These are phyloP conservation scores for Medicago arabica DNA, from an alignment of 306 rosid species.

Conservation along the genomic window DNA sequence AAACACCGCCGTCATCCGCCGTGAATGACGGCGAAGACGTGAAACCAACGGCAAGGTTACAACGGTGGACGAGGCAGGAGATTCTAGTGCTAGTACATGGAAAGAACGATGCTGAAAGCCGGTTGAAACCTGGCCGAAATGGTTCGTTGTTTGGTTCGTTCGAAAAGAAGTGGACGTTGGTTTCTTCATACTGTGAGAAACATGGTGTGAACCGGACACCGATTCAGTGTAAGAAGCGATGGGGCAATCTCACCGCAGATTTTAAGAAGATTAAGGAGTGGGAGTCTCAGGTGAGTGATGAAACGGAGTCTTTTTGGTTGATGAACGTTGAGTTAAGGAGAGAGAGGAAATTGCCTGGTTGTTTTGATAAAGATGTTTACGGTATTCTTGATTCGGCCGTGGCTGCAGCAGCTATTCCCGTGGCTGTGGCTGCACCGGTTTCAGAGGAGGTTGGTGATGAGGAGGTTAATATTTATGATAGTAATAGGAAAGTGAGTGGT, in stretches of 20 bases:
- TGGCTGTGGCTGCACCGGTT: background rate
- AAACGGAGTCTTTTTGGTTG: constrained; percentile 89
- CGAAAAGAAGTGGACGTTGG: constrained; percentile 96
- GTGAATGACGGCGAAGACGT: constrained; percentile 63
- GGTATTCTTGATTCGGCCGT: constrained; percentile 73
- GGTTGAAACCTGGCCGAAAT: constrained; percentile 62
- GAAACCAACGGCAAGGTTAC: constrained; percentile 74
- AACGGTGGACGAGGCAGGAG: constrained; percentile 97
- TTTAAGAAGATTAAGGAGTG: constrained; percentile 96
- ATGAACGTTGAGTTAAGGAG: constrained; percentile 94
- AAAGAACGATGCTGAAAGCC: constrained; percentile 78
- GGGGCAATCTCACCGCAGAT: constrained; percentile 98
- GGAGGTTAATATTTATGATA: constrained; percentile 59
- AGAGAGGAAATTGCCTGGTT: constrained; percentile 88
- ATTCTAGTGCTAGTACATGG: constrained; percentile 91
- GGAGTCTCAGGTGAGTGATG: constrained; percentile 77
- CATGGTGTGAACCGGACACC: constrained; percentile 96
- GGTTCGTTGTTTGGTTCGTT: constrained; percentile 65
- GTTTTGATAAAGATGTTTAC: constrained; percentile 85
- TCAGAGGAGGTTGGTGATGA: constrained; percentile 38
- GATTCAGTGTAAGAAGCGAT: constrained; percentile 96
- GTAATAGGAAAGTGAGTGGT: constrained; percentile 58
- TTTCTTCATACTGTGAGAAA: constrained; percentile 77
- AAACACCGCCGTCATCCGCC: constrained; percentile 52
- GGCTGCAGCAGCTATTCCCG: constrained; percentile 23